Base-by-base conservation (phyloP, 305 asterid genomes). In the Withania somnifera region DNA sequence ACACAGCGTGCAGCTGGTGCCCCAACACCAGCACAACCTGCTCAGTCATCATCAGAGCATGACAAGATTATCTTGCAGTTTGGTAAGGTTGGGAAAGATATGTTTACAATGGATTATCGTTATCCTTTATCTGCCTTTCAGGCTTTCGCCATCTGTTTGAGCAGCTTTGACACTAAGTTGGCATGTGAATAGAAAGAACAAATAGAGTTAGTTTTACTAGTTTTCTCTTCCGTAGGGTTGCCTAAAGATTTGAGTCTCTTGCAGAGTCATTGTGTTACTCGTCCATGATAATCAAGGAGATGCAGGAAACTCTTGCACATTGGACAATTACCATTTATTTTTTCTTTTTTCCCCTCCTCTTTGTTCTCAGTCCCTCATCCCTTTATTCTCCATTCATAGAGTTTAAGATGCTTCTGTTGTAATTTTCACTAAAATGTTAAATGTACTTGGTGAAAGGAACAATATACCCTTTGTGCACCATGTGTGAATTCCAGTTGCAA, bases 81-180 rank as follows among this genome's bases (percentile, higher is more conserved):
- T 68, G 97, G 97, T 19, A 91, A 92, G 86, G 92, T 92, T 36
- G 95, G 95, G 11, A 89, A 92, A 61, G 97, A 92, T 82, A 87
- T 90, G 91, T 92, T 92, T 75, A 92, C 97, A 22, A 92, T 92
- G 97, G 97, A 92, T 86, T 92, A 91, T 68, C 88, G 93, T 2
- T 92, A 91, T 58, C 95, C 95, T 28, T 82, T 92, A 76, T 92
- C 97, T 20, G 95, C 97, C 0, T 92, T 92, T 84, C 97, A 92
- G 85, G 95, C 95, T 1, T 92, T 92, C 13, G 97, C 97, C 53
- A 91, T 92, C 28, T 91, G 97, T 80, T 86, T 92, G 73, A 92
- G 95, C 90, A 92, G 95, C 86, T 92, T 92, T 77, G 95, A 91
- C 83, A 91, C 93, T 17, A 90, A 91, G 77, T 78, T 90, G 86